Evolutionary conservation across 1,139 yeast genomes (phyloP).

Genomic region (Blastobotrys indianensis): DNA sequence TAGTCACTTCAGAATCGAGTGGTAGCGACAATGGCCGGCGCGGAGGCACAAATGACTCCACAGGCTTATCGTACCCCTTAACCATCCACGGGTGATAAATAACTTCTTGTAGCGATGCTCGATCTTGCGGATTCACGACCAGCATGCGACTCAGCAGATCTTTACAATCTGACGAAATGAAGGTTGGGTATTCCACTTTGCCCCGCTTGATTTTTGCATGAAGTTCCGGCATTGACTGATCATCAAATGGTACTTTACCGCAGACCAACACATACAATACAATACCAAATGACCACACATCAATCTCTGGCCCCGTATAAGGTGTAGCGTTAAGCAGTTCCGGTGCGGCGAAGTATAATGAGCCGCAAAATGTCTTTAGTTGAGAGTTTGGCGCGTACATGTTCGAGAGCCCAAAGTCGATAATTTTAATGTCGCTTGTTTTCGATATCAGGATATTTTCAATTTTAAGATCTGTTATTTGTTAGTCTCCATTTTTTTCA

Average conservation of each 20-base stretch:
- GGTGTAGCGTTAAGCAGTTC: constrained; percentile 90
- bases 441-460: constrained; percentile 94
- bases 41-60: constrained; percentile 66
- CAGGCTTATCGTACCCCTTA: constrained; percentile 74
- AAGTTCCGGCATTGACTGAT: constrained; percentile 83
- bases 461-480: constrained; percentile 70
- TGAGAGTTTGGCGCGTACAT: constrained; percentile 66
- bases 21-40: constrained; percentile 72
- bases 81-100: constrained; percentile 93
- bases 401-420: constrained; percentile 93
- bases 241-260: constrained; percentile 98
- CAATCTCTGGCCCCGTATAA: constrained; percentile 94
- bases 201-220: constrained; percentile 95
- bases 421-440: constrained; percentile 89
- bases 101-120: constrained; percentile 78
- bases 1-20: constrained; percentile 61
- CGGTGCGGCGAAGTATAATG: constrained; percentile 97
- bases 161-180: constrained; percentile 76
- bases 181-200: constrained; percentile 82
- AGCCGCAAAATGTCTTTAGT: constrained; percentile 93
- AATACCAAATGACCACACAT: constrained; percentile 97
- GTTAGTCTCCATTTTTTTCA: constrained; percentile 1
- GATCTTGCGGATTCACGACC: constrained; percentile 76
- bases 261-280: constrained; percentile 90
- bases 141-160: constrained; percentile 82